These are phyloP conservation scores for Blastobotrys ciferrii DNA, from an alignment of 1,139 yeast genomes.

Conservation along the genomic window DNA sequence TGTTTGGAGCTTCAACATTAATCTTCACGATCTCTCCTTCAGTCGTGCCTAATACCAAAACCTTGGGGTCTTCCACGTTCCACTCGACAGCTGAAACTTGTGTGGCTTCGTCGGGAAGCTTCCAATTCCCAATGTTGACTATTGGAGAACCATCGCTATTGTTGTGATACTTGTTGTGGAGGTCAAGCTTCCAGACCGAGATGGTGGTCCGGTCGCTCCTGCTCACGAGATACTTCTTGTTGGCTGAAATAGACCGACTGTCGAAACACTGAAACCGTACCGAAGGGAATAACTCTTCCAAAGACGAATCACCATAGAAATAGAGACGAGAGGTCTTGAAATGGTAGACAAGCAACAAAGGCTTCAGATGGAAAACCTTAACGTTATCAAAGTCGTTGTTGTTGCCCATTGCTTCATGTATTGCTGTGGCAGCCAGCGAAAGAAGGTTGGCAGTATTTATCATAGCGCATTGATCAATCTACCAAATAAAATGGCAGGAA, in stretches of 20 bases:
- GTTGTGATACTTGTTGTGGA: background rate
- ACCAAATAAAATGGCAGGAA: constrained; percentile 3
- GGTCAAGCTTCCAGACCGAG: constrained; percentile 6
- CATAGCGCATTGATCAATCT: background rate
- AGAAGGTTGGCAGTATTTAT: background rate
- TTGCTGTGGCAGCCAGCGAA: background rate
- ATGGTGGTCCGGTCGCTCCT: background rate
- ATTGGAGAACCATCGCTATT: constrained; percentile 1
- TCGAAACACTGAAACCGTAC: constrained; percentile 4
- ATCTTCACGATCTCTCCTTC: constrained; percentile 5
- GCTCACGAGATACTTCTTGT: constrained; percentile 5
- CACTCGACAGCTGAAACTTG: constrained; percentile 4
- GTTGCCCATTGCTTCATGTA: constrained; percentile 1
- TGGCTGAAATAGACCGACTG: background rate
- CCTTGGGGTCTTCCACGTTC: constrained; percentile 7
- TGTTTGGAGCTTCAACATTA: background rate
- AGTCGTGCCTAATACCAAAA: constrained; percentile 9
- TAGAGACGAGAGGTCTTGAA: constrained; percentile 5
- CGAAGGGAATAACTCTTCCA: constrained; percentile 8
- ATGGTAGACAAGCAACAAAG: constrained; percentile 6
- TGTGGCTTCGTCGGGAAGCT: background rate
- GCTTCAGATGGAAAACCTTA: constrained; percentile 4
- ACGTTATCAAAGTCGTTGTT: background rate
- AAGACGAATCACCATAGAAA: constrained; percentile 7
- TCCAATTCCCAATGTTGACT: constrained; percentile 6